Conservation (phyloP, 2,329 filamentous ascomycete species). For the Colletotrichum abscissum region DNA sequence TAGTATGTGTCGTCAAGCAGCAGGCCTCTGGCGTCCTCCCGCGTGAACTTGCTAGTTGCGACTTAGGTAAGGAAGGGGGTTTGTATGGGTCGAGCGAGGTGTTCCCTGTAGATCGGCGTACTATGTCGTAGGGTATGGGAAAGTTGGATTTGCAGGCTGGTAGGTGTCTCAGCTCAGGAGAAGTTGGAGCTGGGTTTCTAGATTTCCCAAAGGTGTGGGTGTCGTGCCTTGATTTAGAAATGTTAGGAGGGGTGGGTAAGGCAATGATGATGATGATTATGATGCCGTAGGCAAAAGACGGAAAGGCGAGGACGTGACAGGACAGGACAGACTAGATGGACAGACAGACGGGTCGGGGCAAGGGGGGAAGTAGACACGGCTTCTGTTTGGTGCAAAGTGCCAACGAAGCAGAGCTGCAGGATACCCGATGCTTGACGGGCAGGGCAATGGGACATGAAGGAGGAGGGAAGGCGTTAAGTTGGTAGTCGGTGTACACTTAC, state of each 20-base stretch:
- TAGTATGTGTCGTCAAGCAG: constrained; percentile 11
- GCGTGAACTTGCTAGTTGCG: constrained; percentile 9
- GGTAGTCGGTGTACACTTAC: constrained; percentile 7
- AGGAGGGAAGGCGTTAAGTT: constrained; percentile 1
- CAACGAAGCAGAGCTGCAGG: constrained; percentile 16
- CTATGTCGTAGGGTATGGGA: constrained; percentile 22
- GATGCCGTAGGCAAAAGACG: constrained; percentile 7
- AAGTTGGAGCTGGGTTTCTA: background rate
- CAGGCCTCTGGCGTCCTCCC: background rate
- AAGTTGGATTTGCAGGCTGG: background rate
- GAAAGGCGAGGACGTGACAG: background rate
- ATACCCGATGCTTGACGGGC: background rate
- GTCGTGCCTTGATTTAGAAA: constrained; percentile 32
- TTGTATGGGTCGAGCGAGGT: constrained; percentile 15
- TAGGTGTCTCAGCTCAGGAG: background rate
- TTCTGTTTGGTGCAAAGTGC: constrained; percentile 8
- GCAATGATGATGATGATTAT: constrained; percentile 30
- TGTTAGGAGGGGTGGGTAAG: constrained; percentile 24
- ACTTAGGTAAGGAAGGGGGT: constrained; percentile 21
- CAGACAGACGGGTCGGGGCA: background rate
- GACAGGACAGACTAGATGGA: background rate
- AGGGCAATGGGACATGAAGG: background rate
- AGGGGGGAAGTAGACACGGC: background rate
- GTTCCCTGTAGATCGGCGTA: constrained; percentile 27
- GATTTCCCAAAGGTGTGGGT: constrained; percentile 10